Evolutionary conservation across 768 basidiomycete species (phyloP), one percentile per base, ranked within the genome.

Genomic region (Russula emetica): DNA sequence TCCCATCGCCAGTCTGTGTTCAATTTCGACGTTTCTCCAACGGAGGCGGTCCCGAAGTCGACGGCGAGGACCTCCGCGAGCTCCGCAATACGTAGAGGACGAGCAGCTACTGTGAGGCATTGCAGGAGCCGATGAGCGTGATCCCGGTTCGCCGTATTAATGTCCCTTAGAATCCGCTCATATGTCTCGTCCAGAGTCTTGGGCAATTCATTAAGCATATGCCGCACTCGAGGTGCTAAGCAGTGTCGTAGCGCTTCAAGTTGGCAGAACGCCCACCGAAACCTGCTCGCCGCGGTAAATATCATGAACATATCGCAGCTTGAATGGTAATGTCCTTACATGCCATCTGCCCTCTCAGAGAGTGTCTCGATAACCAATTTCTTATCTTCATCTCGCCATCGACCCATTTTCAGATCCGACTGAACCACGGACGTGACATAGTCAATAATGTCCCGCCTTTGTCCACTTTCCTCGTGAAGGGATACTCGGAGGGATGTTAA

Each of bases 1-100:
- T 18, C 55, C 55, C 55, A 56, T 10, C 55, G 40, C 55, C 55
- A 56, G n/a, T 56, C 55, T 5, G 28, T 16, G 26, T 56, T 56
- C 24, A 56, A 30, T 8, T 30, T 56, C 10, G 55, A 16, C 5
- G 22, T 13, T 1, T 11, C 55, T 30, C 42, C 55, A 40, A 16
- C 1, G 18, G 3, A 6, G 3, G 26, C 28, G 1, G 18, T 40
- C 9, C 14, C 42, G 14, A 56, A 56, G 10, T 56, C 55, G 26
- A 56, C 38, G 10, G 55, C 55, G 3, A 56, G 42, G 13, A 56
- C 26, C 10, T 44, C 40, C 26, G 55, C 40, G 11, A 56, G 55
- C 26, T 56, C 55, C 10, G 38, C 40, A 3, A 56, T 11, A 44
- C 55, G 55, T 30, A 56, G 55, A 5, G 55, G 55, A 1, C 55